A percentile compares a stretch with the other conserved stretches of the same genome.
phyloP scores from a whole-genome alignment of 805 yeast species.

The Candida chilensis region DNA sequence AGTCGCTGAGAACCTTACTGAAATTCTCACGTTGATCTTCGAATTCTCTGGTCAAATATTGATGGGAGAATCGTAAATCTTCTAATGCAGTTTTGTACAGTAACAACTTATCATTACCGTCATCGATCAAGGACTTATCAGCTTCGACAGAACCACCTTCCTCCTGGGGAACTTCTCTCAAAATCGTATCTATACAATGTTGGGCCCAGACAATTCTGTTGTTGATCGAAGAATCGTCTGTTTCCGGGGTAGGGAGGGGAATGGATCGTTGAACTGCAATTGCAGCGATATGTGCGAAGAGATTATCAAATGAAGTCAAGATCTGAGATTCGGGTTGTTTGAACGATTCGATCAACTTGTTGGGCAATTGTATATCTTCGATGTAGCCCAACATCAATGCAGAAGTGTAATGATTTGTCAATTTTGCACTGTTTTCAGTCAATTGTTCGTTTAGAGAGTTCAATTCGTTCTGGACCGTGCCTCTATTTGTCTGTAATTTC shows the following conservation, averaged over 20 bases:
- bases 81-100: constrained; percentile 51
- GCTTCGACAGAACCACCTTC: constrained; percentile 6
- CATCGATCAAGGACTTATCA: constrained; percentile 5
- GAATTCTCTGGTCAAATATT: constrained; percentile 56
- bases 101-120: constrained; percentile 6
- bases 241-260: constrained; percentile 19
- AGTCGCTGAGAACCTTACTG: constrained; percentile 39
- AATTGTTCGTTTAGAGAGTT: constrained; percentile 8
- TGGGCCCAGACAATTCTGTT: constrained; percentile 19
- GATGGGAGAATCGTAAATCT: constrained; percentile 66
- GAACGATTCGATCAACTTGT: constrained; percentile 1
- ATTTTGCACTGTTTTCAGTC: constrained; percentile 8
- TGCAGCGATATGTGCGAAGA: constrained; percentile 37
- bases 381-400: constrained; percentile 38
- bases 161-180: constrained; percentile 4
- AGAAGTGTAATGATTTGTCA: constrained; percentile 32
- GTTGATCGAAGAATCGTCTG: not conserved
- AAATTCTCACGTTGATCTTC: constrained; percentile 57
- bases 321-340: not conserved
- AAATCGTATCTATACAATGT: constrained; percentile 26
- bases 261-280: constrained; percentile 33
- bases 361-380: constrained; percentile 25
- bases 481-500: too few relatives aligned
- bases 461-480: too few relatives aligned
- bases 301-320: constrained; percentile 26